Evolutionary conservation across 1,284 basidiomycete species (phyloP), one percentile per base, ranked within the genome.

Genomic region (Sporisorium scitamineum): DNA sequence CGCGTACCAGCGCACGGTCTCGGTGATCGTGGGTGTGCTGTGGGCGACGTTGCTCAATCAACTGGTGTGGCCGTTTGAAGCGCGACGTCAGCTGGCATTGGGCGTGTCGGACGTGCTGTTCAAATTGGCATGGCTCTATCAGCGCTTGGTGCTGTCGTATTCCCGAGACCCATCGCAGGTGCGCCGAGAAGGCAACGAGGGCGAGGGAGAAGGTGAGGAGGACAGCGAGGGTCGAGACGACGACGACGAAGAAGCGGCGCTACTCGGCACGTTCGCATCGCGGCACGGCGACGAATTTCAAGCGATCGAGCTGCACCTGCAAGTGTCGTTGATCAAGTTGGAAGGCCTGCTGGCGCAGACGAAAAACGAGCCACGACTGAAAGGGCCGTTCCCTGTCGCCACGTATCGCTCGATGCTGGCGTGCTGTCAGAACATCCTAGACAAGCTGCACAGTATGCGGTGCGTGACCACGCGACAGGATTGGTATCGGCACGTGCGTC

Each of bases 61-160:
- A 52, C 92, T 92, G 73, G 94, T 95, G 91, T 98, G 95, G 95
- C 95, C 96, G 1, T 90, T 93, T 22, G 95, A 97, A 83, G 95
- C 95, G 0, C 88, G 95, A 57, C 88, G 92, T 31, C 95, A 97
- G 86, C 88, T 99, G 3, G 90, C 92, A 42, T 90, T 91, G 68
- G 92, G 90, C 0, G 88, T 97, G 5, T 92, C 93, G 86, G 94
- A 97, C 37, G 73, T 82, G 16, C 54, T 83, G 9, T 83, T 83
- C 78, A 82, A 82, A 41, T 61, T 83, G 22, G 73, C 80, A 8
- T 82, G 77, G 72, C 64, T 83, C 20, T 83, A 83, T 42, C 81
- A 83, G 63, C 63, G 77, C 0, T 60, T 83, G 11, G 81, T 83
- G 11, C 61, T 83, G 27, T 66, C 79, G 26, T 83, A 83, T 48